A percentile compares a stretch with the other conserved stretches of the same genome.
phyloP scores from a whole-genome alignment of 768 basidiomycete species.

The Mycena chlorophos region DNA sequence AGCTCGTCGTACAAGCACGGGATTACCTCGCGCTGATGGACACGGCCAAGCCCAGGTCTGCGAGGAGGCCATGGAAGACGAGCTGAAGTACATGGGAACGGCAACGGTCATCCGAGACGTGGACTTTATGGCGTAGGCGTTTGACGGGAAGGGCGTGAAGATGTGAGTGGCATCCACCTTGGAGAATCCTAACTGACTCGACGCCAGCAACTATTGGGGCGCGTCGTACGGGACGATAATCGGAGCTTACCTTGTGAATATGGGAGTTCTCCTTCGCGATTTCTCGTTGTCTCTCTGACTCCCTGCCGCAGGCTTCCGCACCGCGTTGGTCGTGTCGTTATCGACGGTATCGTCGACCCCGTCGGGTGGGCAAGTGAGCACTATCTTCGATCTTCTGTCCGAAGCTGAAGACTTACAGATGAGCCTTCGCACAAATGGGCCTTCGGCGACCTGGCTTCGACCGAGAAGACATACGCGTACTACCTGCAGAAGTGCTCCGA shows the following conservation, averaged over 20 bases:
- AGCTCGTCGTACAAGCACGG: conserved; percentile 21
- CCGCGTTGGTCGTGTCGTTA: conserved; percentile 23
- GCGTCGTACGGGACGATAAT: conserved; percentile 28
- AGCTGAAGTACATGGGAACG: conserved; percentile 26
- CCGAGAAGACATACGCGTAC: conserved; percentile 26
- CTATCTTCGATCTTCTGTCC: background rate
- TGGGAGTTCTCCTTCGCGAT: conserved; percentile 14
- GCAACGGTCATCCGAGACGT: conserved; percentile 28
- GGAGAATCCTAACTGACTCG: background rate
- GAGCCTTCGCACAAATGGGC: conserved; percentile 29
- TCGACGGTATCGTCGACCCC: conserved; percentile 27
- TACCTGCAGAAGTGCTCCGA: conserved; percentile 24
- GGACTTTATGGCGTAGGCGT: conserved; percentile 23
- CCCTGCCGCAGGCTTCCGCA: conserved; percentile 19
- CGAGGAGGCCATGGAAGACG: conserved; percentile 24
- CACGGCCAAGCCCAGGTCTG: conserved; percentile 24
- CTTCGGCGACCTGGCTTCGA: conserved; percentile 19
- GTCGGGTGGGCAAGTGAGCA: conserved; percentile 25
- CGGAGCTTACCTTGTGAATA: conserved; percentile 30
- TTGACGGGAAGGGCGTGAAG: conserved; percentile 24
- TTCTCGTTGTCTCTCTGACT: background rate
- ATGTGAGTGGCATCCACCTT: conserved; percentile 13
- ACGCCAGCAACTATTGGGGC: conserved; percentile 25
- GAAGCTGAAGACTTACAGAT: conserved; percentile 4
- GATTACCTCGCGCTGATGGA: conserved; percentile 25